Base-by-base conservation (phyloP, 805 yeast species). In the Kodamaea nitidulidarum region DNA sequence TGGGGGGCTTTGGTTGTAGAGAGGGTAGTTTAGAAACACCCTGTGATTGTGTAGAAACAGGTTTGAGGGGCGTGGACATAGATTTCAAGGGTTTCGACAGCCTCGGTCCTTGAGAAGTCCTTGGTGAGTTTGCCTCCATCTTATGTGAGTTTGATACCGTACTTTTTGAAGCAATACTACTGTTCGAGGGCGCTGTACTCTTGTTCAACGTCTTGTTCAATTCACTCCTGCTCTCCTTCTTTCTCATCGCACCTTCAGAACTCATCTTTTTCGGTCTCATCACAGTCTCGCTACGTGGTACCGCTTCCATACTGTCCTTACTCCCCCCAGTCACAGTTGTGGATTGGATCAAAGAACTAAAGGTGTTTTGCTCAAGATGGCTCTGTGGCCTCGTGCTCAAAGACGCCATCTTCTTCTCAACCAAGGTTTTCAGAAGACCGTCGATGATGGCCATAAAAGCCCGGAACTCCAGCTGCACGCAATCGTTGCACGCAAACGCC, bases 401-500 rank as follows among this genome's bases (percentile, higher is more conserved):
- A n/a, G 40, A 35, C 8, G 36, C 18, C 38, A 47, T 16, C 34
- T 47, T 47, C 27, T 40, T 43, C n/a, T 38, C 44, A 10, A 43
- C 42, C 34, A 47, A 39, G 4, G 21, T 26, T 20, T 39, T 28
- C 28, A 47, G 49, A 25, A 63, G 56, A 10, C 49, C 43, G 27
- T 52, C 46, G 12, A 59, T 48, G 17, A 39, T 36, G 1, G 32
- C 29, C 50, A 64, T 54, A 35, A 63, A 63, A 4, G 39, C 39
- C 32, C 54, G 46, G 42, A 68, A 67, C 41, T 67, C 72, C 3
- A 27, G 15, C 35, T 54, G 56, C 20, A 56, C 55, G 43, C 71
- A 66, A 28, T 65, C 70, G 35, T 52, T 55, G 41, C 72, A 67
- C 2, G 67, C 65, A 48, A 67, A 67, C 1, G 60, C 55, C 32